These are phyloP conservation scores for Phytophthora nicotianae DNA, from an alignment of 352 stramenopile species.

Conservation along the genomic window DNA sequence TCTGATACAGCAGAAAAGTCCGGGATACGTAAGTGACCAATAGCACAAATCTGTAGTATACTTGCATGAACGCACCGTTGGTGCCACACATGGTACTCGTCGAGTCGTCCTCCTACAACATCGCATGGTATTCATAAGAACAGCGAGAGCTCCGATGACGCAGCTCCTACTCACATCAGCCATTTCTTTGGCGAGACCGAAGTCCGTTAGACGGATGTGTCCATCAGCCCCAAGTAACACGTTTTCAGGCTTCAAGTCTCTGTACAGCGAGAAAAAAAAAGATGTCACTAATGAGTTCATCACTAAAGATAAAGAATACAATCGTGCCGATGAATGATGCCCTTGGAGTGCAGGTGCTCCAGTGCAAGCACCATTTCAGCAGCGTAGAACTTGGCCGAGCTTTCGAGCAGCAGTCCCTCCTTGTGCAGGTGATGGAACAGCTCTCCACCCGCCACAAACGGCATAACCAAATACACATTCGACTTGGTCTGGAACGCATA, in stretches of 20 bases:
- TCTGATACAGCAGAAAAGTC: conserved; percentile 40
- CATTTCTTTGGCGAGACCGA: conserved; percentile 86
- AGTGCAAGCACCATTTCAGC: conserved; percentile 86
- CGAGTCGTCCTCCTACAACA: conserved; percentile 65
- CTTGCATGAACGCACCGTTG: conserved; percentile 49
- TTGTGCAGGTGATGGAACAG: conserved; percentile 75
- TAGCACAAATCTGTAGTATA: not conserved
- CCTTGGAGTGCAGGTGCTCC: conserved; percentile 73
- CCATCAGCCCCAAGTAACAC: conserved; percentile 79
- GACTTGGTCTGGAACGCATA: conserved; percentile 86
- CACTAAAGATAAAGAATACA: not conserved
- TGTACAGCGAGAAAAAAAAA: conserved; percentile 24
- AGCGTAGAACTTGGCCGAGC: conserved; percentile 80
- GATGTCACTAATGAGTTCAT: conserved; percentile 5
- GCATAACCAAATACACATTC: conserved; percentile 87
- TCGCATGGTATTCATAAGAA: conserved; percentile 22
- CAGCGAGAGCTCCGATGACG: not conserved
- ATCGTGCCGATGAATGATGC: conserved; percentile 78
- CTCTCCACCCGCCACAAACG: conserved; percentile 70
- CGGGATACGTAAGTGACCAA: conserved; percentile 1
- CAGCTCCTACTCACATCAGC: conserved; percentile 43
- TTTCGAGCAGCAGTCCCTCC: conserved; percentile 67
- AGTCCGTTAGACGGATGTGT: conserved; percentile 88
- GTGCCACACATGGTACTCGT: conserved; percentile 86
- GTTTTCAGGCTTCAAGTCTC: conserved; percentile 88